Evolutionary conservation across 495 filamentous ascomycete genomes (phyloP), one percentile per base, ranked within the genome.

Genomic region (Aspergillus bridgeri): DNA sequence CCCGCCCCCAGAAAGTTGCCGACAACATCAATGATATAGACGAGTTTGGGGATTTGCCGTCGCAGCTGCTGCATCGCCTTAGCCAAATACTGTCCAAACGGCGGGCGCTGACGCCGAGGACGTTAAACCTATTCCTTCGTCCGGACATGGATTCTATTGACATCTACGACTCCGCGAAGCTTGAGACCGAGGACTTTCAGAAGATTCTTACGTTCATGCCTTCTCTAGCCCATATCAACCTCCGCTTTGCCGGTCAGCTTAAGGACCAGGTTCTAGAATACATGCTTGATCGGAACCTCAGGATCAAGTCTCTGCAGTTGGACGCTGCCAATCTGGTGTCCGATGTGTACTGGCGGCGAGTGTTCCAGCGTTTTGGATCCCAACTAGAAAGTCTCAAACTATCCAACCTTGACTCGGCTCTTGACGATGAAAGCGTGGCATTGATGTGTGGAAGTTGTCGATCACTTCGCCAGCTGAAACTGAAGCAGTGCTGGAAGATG

Each of bases 241-340:
- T 94, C 46, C 82, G 84, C 42, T 90, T 92, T 65, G 89, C 84
- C n/a, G 86, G 90, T 33, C 90, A 94, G 62, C 86, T 96, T 80
- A 95, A 94, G 68, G 88, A 96, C 63, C 68, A 75, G 13, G 86
- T 90, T 23, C 78, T 96, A 65, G 80, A 93, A 19, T 95, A 90
- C 69, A 83, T 96, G 63, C 74, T 89, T 5, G 85, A 86, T 53
- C 85, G 88, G 21, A 71, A 87, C 43, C 74, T 86, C 42, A 63
- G 81, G 9, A 78, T 96, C 46, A 79, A 73, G 76, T 58, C 82
- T 65, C 56, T 85, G 75, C 72, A 90, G 70, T 68, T 96, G 5
- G 84, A 90, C 63, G 86, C 89, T 17, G 84, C 90, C 2, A 96
- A 96, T 59, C 80, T 96, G 5, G 74, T 96, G 8, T 82, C 84